phyloP scores from a whole-genome alignment of 1,284 basidiomycete genomes.

The Marasmius fiardii region DNA sequence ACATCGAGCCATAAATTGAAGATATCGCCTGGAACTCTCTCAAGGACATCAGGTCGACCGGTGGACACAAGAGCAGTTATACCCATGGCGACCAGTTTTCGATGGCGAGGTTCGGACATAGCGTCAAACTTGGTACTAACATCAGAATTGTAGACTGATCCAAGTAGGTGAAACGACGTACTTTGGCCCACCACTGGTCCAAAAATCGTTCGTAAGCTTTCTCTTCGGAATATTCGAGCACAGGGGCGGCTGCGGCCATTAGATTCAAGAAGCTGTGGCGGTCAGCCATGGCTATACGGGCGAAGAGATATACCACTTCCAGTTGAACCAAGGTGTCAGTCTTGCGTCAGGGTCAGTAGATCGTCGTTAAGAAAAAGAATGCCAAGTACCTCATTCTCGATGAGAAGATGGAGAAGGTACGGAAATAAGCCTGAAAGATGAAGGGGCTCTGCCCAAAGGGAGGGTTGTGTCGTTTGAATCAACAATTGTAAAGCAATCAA shows the following conservation, averaged over 20 bases:
- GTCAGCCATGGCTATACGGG: slow-evolving; percentile 66
- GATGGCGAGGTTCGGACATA: slow-evolving; percentile 74
- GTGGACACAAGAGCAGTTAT: slow-evolving; percentile 71
- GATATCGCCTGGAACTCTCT: slow-evolving; percentile 66
- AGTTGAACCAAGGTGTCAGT: slow-evolving; percentile 51
- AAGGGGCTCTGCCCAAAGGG: slow-evolving; percentile 66
- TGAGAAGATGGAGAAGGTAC: slow-evolving; percentile 50
- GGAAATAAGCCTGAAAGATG: slow-evolving; percentile 70
- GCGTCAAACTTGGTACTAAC: slow-evolving; percentile 66
- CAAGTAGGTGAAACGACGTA: slow-evolving; percentile 24
- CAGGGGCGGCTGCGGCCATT: slow-evolving; percentile 54
- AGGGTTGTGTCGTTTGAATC: slow-evolving; percentile 57
- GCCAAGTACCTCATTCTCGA: slow-evolving; percentile 58
- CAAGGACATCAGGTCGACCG: slow-evolving; percentile 64
- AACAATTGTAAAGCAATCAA: slow-evolving; percentile 52
- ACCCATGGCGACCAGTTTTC: slow-evolving; percentile 73
- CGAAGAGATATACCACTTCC: slow-evolving; percentile 65
- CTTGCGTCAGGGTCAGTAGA: slow-evolving; percentile 34
- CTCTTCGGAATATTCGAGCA: slow-evolving; percentile 44
- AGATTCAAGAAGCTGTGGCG: slow-evolving; percentile 62
- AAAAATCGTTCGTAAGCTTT: slow-evolving; percentile 62
- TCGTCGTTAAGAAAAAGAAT: slow-evolving; percentile 7
- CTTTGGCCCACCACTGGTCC: slow-evolving; percentile 80
- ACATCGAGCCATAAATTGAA: slow-evolving; percentile 92
- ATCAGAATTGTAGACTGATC: background rate